Conservation (phyloP, 768 basidiomycete species). For the Boletus vermiculosoides region DNA sequence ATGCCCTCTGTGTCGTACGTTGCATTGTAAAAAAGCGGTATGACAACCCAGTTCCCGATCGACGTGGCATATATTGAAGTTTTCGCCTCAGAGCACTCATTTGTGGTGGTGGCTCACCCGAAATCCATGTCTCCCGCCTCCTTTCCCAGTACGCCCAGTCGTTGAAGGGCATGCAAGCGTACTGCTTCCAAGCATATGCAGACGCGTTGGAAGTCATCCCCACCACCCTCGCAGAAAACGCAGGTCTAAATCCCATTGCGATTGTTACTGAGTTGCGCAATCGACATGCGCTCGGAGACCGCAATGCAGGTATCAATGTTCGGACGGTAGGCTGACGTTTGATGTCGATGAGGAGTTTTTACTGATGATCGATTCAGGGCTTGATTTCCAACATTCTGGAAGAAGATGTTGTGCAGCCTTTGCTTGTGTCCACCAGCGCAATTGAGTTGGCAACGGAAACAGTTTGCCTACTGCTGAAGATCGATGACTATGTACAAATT, state of each 20-base stretch:
- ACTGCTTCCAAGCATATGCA: constrained; percentile 98
- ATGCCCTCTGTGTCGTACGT: constrained; percentile 97
- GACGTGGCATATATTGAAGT: neutral
- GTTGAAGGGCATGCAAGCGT: constrained; percentile 96
- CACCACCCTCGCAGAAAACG: constrained; percentile 96
- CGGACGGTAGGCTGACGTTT: constrained; percentile 65
- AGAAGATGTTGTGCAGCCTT: constrained; percentile 95
- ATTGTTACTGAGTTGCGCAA: constrained; percentile 98
- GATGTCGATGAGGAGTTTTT: neutral
- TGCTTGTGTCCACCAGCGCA: constrained; percentile 93
- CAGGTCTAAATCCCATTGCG: constrained; percentile 94
- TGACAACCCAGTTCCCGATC: constrained; percentile 19
- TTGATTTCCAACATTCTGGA: constrained; percentile 96
- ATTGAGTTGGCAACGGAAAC: constrained; percentile 96
- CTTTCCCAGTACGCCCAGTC: constrained; percentile 90
- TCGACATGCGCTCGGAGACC: constrained; percentile 92
- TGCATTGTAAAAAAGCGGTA: constrained; percentile 98
- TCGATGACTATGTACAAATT: constrained; percentile 89
- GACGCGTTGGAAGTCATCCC: constrained; percentile 98
- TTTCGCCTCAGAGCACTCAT: constrained; percentile 70
- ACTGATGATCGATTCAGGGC: constrained; percentile 51
- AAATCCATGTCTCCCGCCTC: constrained; percentile 93
- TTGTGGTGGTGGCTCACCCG: constrained; percentile 95
- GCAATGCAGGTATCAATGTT: constrained; percentile 96
- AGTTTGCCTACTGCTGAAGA: constrained; percentile 92